phyloP scores from a whole-genome alignment of 345 rosid species.

The Syzygium aromaticum region DNA sequence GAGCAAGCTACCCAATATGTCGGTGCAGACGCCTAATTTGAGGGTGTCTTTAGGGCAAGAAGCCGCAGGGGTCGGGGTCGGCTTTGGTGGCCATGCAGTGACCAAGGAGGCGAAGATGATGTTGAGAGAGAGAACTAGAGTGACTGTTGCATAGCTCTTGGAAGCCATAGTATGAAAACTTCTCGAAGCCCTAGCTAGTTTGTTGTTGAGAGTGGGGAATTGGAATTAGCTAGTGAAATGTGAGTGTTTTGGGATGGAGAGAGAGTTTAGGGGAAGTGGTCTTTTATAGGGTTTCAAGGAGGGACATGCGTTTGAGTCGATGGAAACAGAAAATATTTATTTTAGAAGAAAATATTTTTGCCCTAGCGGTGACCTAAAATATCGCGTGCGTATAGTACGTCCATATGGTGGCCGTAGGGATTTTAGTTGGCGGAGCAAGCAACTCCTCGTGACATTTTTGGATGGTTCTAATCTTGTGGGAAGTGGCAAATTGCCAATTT shows the following conservation, averaged over 20 bases:
- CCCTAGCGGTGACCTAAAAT: neutral
- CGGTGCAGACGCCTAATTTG: conserved; percentile 44
- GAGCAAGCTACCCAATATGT: conserved; percentile 33
- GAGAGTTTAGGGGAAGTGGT: neutral
- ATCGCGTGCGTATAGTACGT: neutral
- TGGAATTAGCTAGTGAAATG: neutral
- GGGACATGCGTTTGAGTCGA: neutral
- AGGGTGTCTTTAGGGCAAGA: conserved; percentile 50
- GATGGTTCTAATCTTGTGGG: neutral
- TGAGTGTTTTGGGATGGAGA: neutral
- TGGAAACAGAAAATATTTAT: neutral
- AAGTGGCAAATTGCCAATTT: neutral
- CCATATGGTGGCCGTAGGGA: neutral
- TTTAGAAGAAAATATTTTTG: neutral
- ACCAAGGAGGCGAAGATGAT: conserved; percentile 23
- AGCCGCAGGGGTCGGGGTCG: conserved; percentile 14
- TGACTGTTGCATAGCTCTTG: conserved; percentile 6
- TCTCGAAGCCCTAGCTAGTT: neutral
- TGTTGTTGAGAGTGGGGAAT: neutral
- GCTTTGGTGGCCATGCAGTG: conserved; percentile 24
- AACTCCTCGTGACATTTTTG: neutral
- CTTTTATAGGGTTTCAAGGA: neutral
- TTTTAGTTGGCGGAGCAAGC: neutral
- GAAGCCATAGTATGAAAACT: conserved; percentile 18
- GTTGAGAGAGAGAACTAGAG: conserved; percentile 20